Evolutionary conservation across 176 grass and related monocot species (phyloP).

Genomic region (Eremochloa ophiuroides): DNA sequence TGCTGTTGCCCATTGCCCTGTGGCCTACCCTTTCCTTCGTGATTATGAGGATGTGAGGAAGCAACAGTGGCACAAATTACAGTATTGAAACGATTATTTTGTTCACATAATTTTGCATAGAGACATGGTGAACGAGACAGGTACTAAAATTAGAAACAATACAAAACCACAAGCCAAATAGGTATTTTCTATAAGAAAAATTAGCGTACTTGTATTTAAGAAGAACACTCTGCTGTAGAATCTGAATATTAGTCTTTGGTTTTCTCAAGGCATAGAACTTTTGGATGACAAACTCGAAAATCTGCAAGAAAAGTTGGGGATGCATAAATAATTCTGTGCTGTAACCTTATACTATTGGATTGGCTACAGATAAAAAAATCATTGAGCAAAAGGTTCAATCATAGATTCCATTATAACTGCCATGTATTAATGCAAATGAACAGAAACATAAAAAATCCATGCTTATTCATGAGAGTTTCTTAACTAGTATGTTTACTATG

Average conservation of each 20-base stretch:
- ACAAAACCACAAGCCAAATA: not conserved
- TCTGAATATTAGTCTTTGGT: constrained; percentile 99
- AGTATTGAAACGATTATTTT: not conserved
- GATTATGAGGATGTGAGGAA: not conserved
- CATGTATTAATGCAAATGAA: constrained; percentile 11
- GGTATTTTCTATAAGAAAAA: constrained; percentile 12
- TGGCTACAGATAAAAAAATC: not conserved
- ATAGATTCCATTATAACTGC: not conserved
- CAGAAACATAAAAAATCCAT: not conserved
- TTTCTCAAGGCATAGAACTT: constrained; percentile 98
- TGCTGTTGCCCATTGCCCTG: not conserved
- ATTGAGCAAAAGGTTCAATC: constrained; percentile 1
- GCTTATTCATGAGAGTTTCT: not conserved
- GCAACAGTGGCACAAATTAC: not conserved
- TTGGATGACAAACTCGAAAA: constrained; percentile 92
- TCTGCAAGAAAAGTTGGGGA: constrained; percentile 54
- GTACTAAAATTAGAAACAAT: constrained; percentile 3
- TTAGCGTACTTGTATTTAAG: constrained; percentile 93
- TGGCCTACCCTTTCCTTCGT: not conserved
- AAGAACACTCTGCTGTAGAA: constrained; percentile 94
- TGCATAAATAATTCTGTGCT: constrained; percentile 16
- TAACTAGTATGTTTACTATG: not conserved
- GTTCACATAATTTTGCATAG: not conserved
- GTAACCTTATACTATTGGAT: constrained; percentile 3
- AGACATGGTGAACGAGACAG: not conserved